Evolutionary conservation across 2,329 filamentous ascomycete genomes (phyloP).

Genomic region (Fusarium chuoi): DNA sequence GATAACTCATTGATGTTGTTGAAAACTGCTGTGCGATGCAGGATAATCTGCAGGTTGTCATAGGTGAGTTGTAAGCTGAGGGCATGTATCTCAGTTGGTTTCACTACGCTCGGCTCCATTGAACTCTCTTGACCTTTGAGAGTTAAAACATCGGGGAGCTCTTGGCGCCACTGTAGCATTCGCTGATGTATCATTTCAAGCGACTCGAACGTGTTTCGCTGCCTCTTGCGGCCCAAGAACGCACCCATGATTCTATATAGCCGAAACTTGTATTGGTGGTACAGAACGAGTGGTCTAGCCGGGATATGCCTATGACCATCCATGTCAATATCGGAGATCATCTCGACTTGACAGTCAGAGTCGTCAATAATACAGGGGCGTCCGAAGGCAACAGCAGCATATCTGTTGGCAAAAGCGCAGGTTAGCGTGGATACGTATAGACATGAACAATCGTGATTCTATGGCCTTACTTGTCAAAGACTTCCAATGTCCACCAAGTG

Average conservation of each 20-base stretch:
- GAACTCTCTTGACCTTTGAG: accelerated
- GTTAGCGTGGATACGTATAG: background rate
- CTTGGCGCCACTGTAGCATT: background rate
- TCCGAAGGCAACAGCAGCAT: background rate
- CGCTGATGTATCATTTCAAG: background rate
- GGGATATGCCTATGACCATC: accelerated
- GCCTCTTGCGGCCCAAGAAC: accelerated
- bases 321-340: background rate
- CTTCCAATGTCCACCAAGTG: background rate
- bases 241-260: background rate
- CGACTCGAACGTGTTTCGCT: accelerated
- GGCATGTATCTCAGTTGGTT: accelerated
- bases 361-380: background rate
- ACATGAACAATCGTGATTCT: background rate
- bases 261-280: background rate
- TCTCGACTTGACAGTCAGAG: background rate
- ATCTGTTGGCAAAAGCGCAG: background rate
- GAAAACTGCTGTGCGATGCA: background rate
- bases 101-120: accelerated
- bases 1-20: background rate
- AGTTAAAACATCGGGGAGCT: accelerated
- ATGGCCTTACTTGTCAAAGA: background rate
- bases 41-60: accelerated
- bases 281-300: accelerated
- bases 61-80: background rate